Conservation (phyloP, 495 filamentous ascomycete species). For the Rostrohypoxylon terebratum region DNA sequence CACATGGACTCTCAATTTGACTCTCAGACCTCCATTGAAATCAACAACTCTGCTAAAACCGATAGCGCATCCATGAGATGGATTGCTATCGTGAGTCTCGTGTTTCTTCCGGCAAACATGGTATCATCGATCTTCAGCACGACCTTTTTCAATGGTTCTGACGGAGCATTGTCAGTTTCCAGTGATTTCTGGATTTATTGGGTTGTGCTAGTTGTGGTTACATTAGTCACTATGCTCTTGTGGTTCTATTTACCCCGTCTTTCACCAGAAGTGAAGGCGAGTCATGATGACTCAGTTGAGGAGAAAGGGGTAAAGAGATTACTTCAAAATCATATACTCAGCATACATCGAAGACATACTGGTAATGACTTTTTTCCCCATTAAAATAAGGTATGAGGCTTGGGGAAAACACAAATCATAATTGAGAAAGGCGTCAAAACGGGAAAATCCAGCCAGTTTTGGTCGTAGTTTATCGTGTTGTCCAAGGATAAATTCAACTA, state of each 20-base stretch:
- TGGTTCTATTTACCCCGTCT: constrained; percentile 5
- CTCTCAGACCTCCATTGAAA: not conserved
- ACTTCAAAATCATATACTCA: not conserved
- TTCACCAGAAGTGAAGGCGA: not conserved
- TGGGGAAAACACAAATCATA: not conserved
- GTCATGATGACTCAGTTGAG: not conserved
- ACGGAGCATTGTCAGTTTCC: not conserved
- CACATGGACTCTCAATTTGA: constrained; percentile 5
- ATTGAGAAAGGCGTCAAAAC: not conserved
- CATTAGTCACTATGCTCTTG: not conserved
- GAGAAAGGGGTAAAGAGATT: not conserved
- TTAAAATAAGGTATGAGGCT: not conserved
- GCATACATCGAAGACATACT: not conserved
- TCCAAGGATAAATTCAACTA: too few relatives aligned
- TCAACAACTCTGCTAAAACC: not conserved
- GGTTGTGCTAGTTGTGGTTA: not conserved
- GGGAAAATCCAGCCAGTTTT: too few relatives aligned
- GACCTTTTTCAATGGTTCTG: not conserved
- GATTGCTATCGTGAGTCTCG: constrained; percentile 9
- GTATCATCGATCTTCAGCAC: constrained; percentile 2
- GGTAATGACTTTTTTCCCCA: too few relatives aligned
- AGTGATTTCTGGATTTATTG: constrained; percentile 7
- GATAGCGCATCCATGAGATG: constrained; percentile 10
- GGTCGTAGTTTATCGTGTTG: too few relatives aligned
- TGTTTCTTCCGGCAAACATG: constrained; percentile 7